Conservation (phyloP, 2,329 filamentous ascomycete species). For the Trichoderma oligosporum region DNA sequence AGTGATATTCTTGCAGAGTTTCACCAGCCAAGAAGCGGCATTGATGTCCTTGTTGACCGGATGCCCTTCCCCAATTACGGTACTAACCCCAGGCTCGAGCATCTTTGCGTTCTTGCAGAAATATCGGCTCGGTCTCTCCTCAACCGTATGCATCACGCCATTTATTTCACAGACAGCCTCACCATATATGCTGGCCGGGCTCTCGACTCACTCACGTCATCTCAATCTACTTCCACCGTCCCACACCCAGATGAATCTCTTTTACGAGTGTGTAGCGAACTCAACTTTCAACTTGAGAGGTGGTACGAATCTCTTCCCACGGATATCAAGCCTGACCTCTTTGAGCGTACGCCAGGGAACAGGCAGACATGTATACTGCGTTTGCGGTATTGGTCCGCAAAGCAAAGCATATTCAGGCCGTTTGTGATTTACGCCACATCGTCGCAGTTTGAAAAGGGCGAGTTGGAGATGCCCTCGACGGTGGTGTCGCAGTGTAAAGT, state of each 20-base stretch:
- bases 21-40: conserved; percentile 27
- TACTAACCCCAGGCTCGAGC: conserved; percentile 20
- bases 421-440: conserved; percentile 23
- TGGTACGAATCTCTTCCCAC: conserved; percentile 27
- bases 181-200: conserved; percentile 20
- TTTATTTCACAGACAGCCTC: conserved; percentile 24
- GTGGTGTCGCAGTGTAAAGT: conserved; percentile 11
- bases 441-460: conserved; percentile 14
- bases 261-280: conserved; percentile 23
- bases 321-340: conserved; percentile 26
- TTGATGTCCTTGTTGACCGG: conserved; percentile 26
- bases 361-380: conserved; percentile 21
- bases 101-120: conserved; percentile 23
- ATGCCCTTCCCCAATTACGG: conserved; percentile 27
- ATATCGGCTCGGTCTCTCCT: conserved; percentile 26
- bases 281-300: conserved; percentile 25
- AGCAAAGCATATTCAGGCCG: conserved; percentile 23
- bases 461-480: conserved; percentile 11
- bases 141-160: conserved; percentile 27
- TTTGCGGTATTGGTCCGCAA: conserved; percentile 24
- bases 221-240: not conserved
- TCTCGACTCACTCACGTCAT: conserved; percentile 9
- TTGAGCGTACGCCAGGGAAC: conserved; percentile 9
- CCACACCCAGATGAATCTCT: conserved; percentile 20
- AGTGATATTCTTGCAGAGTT: conserved; percentile 28